Percentiles rank a stretch among this genome's conserved stretches.
Conservation (phyloP, 176 grass and related monocot genomes). For the Aegilops umbellulata region DNA sequence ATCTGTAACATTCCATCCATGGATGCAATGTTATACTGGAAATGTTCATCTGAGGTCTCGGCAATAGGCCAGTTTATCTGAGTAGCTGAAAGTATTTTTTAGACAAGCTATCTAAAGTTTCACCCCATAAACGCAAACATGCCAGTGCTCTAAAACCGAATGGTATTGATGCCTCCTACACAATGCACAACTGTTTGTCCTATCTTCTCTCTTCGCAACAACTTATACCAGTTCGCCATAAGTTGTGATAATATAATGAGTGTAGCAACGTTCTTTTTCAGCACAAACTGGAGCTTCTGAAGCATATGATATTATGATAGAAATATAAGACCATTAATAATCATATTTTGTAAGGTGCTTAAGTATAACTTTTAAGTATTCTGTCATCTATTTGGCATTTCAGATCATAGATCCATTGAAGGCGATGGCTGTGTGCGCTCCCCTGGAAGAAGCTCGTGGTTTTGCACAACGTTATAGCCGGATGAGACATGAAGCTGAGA, state of each 20-base stretch:
- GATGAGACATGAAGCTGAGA: conserved; percentile 97
- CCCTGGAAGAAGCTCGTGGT: conserved; percentile 91
- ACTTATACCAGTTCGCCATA: neutral
- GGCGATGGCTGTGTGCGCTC: conserved; percentile 56
- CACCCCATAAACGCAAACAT: neutral
- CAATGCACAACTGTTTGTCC: neutral
- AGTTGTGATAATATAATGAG: neutral
- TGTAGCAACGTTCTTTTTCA: neutral
- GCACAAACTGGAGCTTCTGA: conserved; percentile 17
- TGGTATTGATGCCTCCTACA: conserved; percentile 13
- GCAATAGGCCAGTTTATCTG: neutral
- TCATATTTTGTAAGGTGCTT: conserved; percentile 9
- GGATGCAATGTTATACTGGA: conserved; percentile 9
- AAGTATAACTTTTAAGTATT: conserved; percentile 18
- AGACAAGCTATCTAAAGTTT: neutral
- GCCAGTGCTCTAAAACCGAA: conserved; percentile 3
- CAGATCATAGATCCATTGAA: conserved; percentile 93
- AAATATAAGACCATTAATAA: neutral
- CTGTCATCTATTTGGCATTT: conserved; percentile 35
- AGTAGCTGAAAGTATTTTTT: neutral
- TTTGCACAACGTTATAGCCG: conserved; percentile 97
- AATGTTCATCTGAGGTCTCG: neutral
- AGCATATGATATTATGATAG: neutral
- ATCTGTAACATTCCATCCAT: neutral
- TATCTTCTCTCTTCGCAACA: neutral